Conservation (phyloP, 2,329 filamentous ascomycete species). For the Arthrobotrys sphaeroides region DNA sequence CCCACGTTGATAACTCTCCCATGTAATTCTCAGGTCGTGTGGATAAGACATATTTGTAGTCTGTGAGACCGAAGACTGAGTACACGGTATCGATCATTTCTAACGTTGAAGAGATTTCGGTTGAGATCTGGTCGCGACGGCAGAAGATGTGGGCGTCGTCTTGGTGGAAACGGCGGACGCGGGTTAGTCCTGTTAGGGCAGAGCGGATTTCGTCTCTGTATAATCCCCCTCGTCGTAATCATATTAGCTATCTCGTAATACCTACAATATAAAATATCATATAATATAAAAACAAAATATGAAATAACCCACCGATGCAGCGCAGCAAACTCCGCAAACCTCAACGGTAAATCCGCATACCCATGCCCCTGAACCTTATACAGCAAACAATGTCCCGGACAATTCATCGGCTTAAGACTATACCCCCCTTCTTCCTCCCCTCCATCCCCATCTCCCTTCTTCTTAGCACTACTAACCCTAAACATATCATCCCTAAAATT, state of each 20-base stretch:
- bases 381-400: slow-evolving; percentile 85
- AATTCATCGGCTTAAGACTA: slow-evolving; percentile 92
- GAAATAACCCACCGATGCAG: slow-evolving; percentile 56
- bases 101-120: slow-evolving; percentile 77
- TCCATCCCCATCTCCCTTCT: slow-evolving; percentile 59
- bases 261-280: background rate
- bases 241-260: too few relatives aligned
- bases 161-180: slow-evolving; percentile 86
- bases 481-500: slow-evolving; percentile 96
- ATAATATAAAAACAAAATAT: slow-evolving; percentile 5
- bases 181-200: slow-evolving; percentile 80
- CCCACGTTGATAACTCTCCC: slow-evolving; percentile 74
- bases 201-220: slow-evolving; percentile 82
- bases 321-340: slow-evolving; percentile 78
- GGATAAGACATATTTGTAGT: slow-evolving; percentile 79
- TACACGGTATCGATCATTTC: slow-evolving; percentile 80
- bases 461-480: slow-evolving; percentile 71
- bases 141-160: slow-evolving; percentile 94
- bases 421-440: slow-evolving; percentile 74
- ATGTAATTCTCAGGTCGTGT: slow-evolving; percentile 80
- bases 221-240: too few relatives aligned
- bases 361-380: slow-evolving; percentile 78
- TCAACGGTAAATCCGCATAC: slow-evolving; percentile 81
- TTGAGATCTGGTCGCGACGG: slow-evolving; percentile 76
- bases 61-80: slow-evolving; percentile 73